Evolutionary conservation across 2,329 filamentous ascomycete species (phyloP).

Genomic region (Cucurbitaria berberidis): DNA sequence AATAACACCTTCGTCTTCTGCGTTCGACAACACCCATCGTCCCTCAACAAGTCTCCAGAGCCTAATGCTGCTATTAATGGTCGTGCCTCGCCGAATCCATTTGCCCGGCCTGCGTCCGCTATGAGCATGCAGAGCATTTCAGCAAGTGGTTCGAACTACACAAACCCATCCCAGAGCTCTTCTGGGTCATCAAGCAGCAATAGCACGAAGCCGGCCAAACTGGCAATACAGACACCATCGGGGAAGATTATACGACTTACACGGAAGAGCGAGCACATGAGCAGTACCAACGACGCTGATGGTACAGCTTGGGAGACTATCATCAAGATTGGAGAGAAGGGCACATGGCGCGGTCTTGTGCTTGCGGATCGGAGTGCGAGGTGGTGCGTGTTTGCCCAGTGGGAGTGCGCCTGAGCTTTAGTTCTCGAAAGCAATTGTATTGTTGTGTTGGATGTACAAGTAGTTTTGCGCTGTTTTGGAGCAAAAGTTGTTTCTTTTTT

Average conservation of each 20-base stretch:
- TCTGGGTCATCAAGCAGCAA: conserved; percentile 64
- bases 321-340: conserved; percentile 85
- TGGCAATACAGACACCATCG: conserved; percentile 91
- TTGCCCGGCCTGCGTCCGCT: conserved; percentile 62
- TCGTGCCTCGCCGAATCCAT: conserved; percentile 59
- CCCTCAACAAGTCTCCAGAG: conserved; percentile 49
- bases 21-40: conserved; percentile 87
- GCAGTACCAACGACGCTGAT: conserved; percentile 64
- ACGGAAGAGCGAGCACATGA: conserved; percentile 74
- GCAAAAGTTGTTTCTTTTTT: neutral
- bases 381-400: conserved; percentile 94
- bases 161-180: conserved; percentile 62
- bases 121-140: conserved; percentile 67
- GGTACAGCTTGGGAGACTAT: conserved; percentile 87
- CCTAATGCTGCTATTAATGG: conserved; percentile 49
- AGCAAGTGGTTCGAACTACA: conserved; percentile 59
- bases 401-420: conserved; percentile 56
- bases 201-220: conserved; percentile 82
- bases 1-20: conserved; percentile 99
- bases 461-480: conserved; percentile 1
- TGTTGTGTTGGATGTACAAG: conserved; percentile 1
- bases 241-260: conserved; percentile 93
- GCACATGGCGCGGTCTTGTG: conserved; percentile 81
- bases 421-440: neutral
- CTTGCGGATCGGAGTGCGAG: conserved; percentile 81